Conservation (phyloP, 495 filamentous ascomycete species). For the Trichocladium uniseriatum region DNA sequence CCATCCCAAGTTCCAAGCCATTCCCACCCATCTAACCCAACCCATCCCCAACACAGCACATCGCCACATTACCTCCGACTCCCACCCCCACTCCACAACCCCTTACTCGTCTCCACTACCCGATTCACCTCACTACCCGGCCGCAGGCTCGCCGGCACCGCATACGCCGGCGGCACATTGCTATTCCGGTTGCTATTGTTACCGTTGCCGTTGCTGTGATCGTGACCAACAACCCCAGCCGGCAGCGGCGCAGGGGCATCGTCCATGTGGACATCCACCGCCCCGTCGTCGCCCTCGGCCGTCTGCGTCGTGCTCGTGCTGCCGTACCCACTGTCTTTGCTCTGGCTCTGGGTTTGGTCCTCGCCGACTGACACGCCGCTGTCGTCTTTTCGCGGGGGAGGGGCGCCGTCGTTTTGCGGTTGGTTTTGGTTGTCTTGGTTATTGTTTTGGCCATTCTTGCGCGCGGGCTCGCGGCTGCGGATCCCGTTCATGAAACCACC, state of each 20-base stretch:
- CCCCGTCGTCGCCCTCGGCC: background rate
- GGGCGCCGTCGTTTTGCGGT: no score
- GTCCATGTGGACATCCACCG: constrained; percentile 26
- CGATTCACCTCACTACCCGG: constrained; percentile 24
- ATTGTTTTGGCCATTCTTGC: background rate
- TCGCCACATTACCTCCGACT: constrained; percentile 18
- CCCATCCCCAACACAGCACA: no score
- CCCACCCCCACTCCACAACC: constrained; percentile 22
- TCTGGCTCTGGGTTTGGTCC: constrained; percentile 8
- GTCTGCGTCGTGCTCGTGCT: constrained; percentile 8
- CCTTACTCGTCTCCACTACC: constrained; percentile 28
- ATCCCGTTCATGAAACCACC: constrained; percentile 54
- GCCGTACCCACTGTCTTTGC: constrained; percentile 35
- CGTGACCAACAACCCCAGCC: background rate
- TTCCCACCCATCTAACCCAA: no score
- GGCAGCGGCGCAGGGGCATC: constrained; percentile 18
- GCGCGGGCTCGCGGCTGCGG: constrained; percentile 30
- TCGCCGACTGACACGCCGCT: constrained; percentile 20
- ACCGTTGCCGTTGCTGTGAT: background rate
- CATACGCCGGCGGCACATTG: background rate
- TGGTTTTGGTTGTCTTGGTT: background rate
- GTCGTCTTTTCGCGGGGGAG: constrained; percentile 25
- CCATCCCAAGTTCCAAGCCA: no score
- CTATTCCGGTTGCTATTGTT: background rate
- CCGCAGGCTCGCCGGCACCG: constrained; percentile 23